Base-by-base conservation (phyloP, 176 grass and related monocot species). In the Hordeum marinum region DNA sequence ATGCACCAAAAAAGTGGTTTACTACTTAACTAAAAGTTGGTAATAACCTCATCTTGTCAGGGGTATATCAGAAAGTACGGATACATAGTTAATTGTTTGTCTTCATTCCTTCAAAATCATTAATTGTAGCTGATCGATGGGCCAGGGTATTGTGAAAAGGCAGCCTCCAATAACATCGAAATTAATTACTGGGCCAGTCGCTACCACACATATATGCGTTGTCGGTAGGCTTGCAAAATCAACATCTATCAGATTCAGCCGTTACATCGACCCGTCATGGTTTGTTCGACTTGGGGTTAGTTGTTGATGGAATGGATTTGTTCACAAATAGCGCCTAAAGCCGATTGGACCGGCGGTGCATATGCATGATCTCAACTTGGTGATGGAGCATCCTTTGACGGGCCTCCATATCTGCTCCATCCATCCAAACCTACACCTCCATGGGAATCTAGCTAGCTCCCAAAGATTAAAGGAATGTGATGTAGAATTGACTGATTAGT, bases 221-320 rank as follows among this genome's bases (percentile, higher is more conserved):
- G 69, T 81, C 43, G 42, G 42, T 57, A 75, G 41, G 77, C 58
- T 55, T 29, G 8, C 11, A 25, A 24, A 37, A 72, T 55, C 52
- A 55, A 55, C 18, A 55, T 55, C 52, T 7, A 55, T 55, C 52
- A 21, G 34, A 55, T 55, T 50, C 78, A 67, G 73, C 63, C 73
- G 40, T 70, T 72, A 70, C 72, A 46, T 69, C 37, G 29, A 29
- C 2, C 29, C 52, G 52, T 21, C 52, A 55, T 55, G 18, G 10
- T 43, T 43, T 43, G 48, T 26, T 87, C 3, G 45, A 60, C 68
- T 76, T 68, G 79, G 60, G 79, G 82, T 83, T 83, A 55, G 52
- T 55, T 83, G 73, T 81, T 83, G 86, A 88, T 75, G 24, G 43
- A 75, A 39, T 50, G 86, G 52, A 88, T 46, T 4, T 46, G 41